A percentile compares a stretch with the other conserved stretches of the same genome.
Conservation (phyloP, 164 flowering plant genomes). For the Euptelea pleiosperma region DNA sequence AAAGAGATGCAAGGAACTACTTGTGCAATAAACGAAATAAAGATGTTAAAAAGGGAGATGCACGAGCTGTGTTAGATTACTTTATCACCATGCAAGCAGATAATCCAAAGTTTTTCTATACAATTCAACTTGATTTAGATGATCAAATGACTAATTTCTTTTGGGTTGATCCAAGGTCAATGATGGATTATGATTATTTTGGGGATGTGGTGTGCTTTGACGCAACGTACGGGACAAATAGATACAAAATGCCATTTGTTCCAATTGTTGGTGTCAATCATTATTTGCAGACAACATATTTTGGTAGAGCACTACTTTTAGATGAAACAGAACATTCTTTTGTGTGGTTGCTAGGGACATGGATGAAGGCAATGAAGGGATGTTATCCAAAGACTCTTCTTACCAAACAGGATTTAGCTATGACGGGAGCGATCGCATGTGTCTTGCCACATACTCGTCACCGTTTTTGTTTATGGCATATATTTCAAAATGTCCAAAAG, state of each 20-base stretch:
- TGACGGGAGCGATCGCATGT: not conserved
- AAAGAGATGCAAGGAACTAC: no score
- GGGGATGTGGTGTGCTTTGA: not conserved
- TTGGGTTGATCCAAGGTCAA: not conserved
- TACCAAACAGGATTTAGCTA: not conserved
- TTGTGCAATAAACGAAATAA: no score
- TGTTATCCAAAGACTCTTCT: not conserved
- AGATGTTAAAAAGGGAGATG: no score
- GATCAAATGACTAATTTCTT: no score
- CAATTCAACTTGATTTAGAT: no score
- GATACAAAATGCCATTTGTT: not conserved
- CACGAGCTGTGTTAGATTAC: no score
- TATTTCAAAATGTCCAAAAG: not conserved
- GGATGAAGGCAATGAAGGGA: not conserved
- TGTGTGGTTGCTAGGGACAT: not conserved
- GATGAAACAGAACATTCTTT: not conserved
- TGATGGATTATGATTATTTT: not conserved
- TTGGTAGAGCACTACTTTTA: not conserved
- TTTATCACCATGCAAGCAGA: no score
- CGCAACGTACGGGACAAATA: not conserved
- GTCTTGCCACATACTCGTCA: not conserved
- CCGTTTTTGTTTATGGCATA: no score
- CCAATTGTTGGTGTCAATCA: no score
- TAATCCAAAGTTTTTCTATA: no score
- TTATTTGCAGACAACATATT: not conserved